Base-by-base conservation (phyloP, 805 yeast species). In the Saccharomycopsis babjevae region DNA sequence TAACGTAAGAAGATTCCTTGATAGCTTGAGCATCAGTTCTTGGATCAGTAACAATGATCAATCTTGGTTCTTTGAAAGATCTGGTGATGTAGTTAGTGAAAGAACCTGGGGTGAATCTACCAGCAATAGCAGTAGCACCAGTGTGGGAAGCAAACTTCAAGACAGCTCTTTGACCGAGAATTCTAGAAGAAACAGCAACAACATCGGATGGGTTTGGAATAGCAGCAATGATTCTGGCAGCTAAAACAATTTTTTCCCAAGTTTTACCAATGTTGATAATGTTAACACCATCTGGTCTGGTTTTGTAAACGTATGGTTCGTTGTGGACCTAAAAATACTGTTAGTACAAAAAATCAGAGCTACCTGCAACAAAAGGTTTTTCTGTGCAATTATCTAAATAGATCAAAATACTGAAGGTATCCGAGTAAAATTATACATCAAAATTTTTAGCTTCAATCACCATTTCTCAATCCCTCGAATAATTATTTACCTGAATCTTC, bases 81-180 rank as follows among this genome's bases (percentile, higher is more conserved):
- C 97, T 93, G 81, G 99, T 94, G 85, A 93, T 94, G 85, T 94
- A 94, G 85, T 94, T 94, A 79, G 99, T 94, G 94, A 94, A 94
- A 84, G 88, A 86, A 89, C 99, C 99, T 82, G 99, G 99, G 74
- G 99, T 94, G 89, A 94, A 94, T 85, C 99, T 91, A 83, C 99
- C 99, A 73, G 99, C 99, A 83, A 94, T 93, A 78, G 99, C 92
- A 72, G 98, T 93, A 72, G 99, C 97, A 81, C 98, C 98, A 73
- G 98, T 92, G 92, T 94, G 98, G 73, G 97, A 89, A 77, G 99
- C 97, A 77, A 88, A 94, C 85, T 94, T 94, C 80, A 94, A 87
- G 72, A 93, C 99, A 76, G 99, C 99, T 85, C 99, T 94, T 85
- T 94, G 99, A 77, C 99, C 99, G 83, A 89, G 93, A 73, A 97